phyloP scores from a whole-genome alignment of 495 filamentous ascomycete species.

The Staphylotrichum longicolle region DNA sequence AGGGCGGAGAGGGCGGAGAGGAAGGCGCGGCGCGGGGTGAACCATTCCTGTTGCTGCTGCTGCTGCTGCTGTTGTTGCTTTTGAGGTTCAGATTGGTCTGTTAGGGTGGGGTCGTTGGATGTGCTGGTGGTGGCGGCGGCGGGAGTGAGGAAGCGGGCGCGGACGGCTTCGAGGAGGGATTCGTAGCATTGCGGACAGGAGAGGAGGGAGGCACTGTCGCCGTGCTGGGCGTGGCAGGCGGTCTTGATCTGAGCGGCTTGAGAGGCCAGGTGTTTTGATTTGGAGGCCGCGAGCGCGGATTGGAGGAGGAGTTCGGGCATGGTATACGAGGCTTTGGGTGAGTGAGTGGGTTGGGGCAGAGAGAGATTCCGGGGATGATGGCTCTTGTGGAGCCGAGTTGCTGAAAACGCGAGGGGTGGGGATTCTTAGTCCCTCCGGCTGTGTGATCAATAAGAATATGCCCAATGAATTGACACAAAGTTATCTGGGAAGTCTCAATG shows the following conservation, averaged over 20 bases:
- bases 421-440: too few relatives aligned
- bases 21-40: conserved; percentile 39
- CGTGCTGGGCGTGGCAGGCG: conserved; percentile 30
- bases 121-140: too few relatives aligned
- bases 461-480: too few relatives aligned
- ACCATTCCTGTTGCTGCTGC: conserved; percentile 40
- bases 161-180: conserved; percentile 38
- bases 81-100: background rate
- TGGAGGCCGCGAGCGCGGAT: conserved; percentile 25
- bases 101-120: too few relatives aligned
- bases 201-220: conserved; percentile 26
- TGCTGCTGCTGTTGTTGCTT: conserved; percentile 13
- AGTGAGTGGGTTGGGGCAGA: background rate
- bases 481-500: too few relatives aligned
- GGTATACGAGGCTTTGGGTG: background rate
- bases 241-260: conserved; percentile 20
- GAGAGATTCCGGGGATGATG: background rate
- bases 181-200: conserved; percentile 42
- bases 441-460: too few relatives aligned
- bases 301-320: conserved; percentile 30
- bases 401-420: too few relatives aligned
- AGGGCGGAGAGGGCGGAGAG: conserved; percentile 42
- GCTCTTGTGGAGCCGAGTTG: background rate
- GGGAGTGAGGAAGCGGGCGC: conserved; percentile 33
- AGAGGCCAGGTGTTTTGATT: conserved; percentile 20